phyloP scores from a whole-genome alignment of 345 rosid species.

The Lagerstroemia speciosa region DNA sequence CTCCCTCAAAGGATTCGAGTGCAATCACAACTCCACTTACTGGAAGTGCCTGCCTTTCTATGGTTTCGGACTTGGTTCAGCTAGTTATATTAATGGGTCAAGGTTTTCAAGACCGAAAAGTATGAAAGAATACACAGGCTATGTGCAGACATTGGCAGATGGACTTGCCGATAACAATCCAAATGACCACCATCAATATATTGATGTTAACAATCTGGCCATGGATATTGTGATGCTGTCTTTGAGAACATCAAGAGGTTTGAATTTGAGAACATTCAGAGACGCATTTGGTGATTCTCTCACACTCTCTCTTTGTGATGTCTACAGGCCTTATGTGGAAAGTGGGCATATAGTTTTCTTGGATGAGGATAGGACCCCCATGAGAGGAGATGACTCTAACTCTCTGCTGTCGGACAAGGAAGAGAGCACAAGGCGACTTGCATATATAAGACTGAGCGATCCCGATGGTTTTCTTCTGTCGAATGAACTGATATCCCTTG shows the following conservation, averaged over 20 bases:
- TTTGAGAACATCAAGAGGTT: slow-evolving; percentile 72
- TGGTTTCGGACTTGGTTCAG: slow-evolving; percentile 87
- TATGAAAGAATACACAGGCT: slow-evolving; percentile 56
- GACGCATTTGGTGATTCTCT: slow-evolving; percentile 55
- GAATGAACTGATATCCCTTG: slow-evolving; percentile 71
- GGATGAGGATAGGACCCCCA: slow-evolving; percentile 43
- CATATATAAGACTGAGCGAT: slow-evolving; percentile 61
- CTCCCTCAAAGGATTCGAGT: slow-evolving; percentile 50
- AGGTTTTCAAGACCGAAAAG: slow-evolving; percentile 89
- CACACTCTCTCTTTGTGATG: slow-evolving; percentile 44
- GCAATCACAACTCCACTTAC: slow-evolving; percentile 77
- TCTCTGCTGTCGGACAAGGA: slow-evolving; percentile 20
- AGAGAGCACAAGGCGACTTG: slow-evolving; percentile 29
- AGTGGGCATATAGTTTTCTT: slow-evolving; percentile 69
- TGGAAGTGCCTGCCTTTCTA: slow-evolving; percentile 84
- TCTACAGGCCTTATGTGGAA: slow-evolving; percentile 49
- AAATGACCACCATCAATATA: slow-evolving; percentile 8
- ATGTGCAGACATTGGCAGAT: slow-evolving; percentile 57
- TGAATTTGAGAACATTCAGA: slow-evolving; percentile 48
- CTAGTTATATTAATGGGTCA: slow-evolving; percentile 67
- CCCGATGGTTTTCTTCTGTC: slow-evolving; percentile 90
- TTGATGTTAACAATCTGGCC: slow-evolving; percentile 59
- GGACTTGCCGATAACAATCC: slow-evolving; percentile 27
- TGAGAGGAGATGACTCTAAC: slow-evolving; percentile 33
- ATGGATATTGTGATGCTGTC: slow-evolving; percentile 81